Evolutionary conservation across 345 rosid species (phyloP).

Genomic region (Pelargonium nanum): DNA sequence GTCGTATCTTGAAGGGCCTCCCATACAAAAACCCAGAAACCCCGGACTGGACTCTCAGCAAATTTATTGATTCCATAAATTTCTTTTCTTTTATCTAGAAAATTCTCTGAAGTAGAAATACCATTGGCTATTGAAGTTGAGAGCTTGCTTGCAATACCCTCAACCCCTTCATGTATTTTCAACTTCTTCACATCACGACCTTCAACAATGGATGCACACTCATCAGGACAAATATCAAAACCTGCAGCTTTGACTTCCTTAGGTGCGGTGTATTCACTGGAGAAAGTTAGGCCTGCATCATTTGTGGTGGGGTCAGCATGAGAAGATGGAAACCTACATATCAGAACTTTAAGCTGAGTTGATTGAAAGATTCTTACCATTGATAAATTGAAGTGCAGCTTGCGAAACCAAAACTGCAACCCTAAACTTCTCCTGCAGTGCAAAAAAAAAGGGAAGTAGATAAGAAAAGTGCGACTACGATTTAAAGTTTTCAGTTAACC

Average conservation of each 20-base stretch:
- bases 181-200: constrained; percentile 75
- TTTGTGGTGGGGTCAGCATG: constrained; percentile 12
- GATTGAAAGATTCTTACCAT: constrained; percentile 34
- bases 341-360: neutral
- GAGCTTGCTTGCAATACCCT: constrained; percentile 52
- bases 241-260: constrained; percentile 67
- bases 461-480: constrained; percentile 4
- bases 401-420: constrained; percentile 88
- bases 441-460: constrained; percentile 6
- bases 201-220: constrained; percentile 76
- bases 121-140: constrained; percentile 53
- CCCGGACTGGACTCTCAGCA: constrained; percentile 57
- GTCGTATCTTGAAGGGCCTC: constrained; percentile 65
- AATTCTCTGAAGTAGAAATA: constrained; percentile 37
- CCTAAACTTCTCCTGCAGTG: constrained; percentile 61
- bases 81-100: constrained; percentile 32
- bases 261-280: constrained; percentile 63
- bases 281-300: constrained; percentile 45
- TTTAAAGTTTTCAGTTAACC: neutral
- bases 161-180: constrained; percentile 62
- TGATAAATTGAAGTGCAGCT: constrained; percentile 84
- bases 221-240: constrained; percentile 80
- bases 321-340: constrained; percentile 5
- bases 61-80: constrained; percentile 80
- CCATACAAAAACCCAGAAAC: constrained; percentile 74